phyloP scores from a whole-genome alignment of 495 filamentous ascomycete species.

The Lichenothelia convexa region DNA sequence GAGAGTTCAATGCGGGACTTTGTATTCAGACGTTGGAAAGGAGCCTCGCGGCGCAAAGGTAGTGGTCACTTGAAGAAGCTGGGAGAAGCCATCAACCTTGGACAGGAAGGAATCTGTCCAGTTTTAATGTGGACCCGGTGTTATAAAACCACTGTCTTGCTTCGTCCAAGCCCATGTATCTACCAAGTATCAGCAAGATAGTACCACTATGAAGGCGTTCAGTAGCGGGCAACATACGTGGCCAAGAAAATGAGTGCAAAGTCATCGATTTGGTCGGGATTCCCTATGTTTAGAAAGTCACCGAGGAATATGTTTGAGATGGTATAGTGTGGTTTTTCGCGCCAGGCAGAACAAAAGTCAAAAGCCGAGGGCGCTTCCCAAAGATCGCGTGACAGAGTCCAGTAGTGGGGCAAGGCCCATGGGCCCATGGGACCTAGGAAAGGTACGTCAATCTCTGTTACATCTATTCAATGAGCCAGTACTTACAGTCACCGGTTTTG shows the following conservation, averaged over 20 bases:
- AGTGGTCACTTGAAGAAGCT: too few relatives aligned
- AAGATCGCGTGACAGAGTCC: conserved; percentile 15
- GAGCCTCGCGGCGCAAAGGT: too few relatives aligned
- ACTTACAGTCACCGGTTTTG: too few relatives aligned
- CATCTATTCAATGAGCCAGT: conserved; percentile 3
- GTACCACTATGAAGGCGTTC: not conserved
- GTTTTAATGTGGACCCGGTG: too few relatives aligned
- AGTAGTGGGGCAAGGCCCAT: conserved; percentile 14
- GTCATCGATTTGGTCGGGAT: conserved; percentile 15
- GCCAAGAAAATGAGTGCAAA: conserved; percentile 15
- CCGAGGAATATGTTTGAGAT: conserved; percentile 15
- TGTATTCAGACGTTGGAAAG: too few relatives aligned
- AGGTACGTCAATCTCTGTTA: too few relatives aligned
- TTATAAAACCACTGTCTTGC: conserved; percentile 11
- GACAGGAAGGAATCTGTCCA: too few relatives aligned
- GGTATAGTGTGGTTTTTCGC: conserved; percentile 9
- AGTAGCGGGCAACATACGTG: conserved; percentile 7
- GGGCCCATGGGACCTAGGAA: too few relatives aligned
- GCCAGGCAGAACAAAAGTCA: conserved; percentile 15
- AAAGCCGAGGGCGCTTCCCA: conserved; percentile 17
- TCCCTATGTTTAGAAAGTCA: conserved; percentile 13
- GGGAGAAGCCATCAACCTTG: too few relatives aligned
- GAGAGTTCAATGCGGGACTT: too few relatives aligned
- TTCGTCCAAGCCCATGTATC: conserved; percentile 14
- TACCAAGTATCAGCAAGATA: conserved; percentile 2